Conservation (phyloP, 2,329 filamentous ascomycete species). For the Arachnopeziza araneosa region DNA sequence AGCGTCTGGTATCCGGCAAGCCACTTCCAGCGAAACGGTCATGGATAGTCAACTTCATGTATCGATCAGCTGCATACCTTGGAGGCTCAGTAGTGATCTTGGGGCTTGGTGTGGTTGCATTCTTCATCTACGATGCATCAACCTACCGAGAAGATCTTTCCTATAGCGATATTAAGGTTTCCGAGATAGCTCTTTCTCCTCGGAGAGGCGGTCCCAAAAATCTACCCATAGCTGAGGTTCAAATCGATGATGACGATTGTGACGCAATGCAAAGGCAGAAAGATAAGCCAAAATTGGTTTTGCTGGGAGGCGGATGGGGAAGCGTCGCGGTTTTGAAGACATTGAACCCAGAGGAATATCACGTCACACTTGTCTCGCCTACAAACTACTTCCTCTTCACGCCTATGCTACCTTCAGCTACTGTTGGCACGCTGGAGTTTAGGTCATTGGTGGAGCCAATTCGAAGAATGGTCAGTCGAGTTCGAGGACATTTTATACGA, state of each 20-base stretch:
- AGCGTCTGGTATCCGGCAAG: slow-evolving; percentile 42
- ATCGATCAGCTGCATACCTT: slow-evolving; percentile 63
- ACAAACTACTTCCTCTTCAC: slow-evolving; percentile 98
- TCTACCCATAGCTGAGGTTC: slow-evolving; percentile 79
- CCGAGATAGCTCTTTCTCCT: slow-evolving; percentile 74
- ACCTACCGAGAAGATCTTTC: slow-evolving; percentile 74
- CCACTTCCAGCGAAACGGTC: slow-evolving; percentile 46
- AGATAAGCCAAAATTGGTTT: slow-evolving; percentile 87
- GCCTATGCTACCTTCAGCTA: slow-evolving; percentile 94
- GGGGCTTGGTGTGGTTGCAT: slow-evolving; percentile 65
- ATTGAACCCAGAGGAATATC: slow-evolving; percentile 84
- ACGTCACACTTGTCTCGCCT: slow-evolving; percentile 90
- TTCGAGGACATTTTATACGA: slow-evolving; percentile 85
- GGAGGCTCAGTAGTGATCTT: slow-evolving; percentile 72
- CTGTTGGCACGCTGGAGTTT: slow-evolving; percentile 89
- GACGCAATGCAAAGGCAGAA: slow-evolving; percentile 65
- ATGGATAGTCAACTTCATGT: slow-evolving; percentile 51
- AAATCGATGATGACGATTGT: slow-evolving; percentile 83
- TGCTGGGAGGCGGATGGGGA: slow-evolving; percentile 92
- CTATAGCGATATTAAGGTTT: slow-evolving; percentile 72
- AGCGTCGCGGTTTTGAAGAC: slow-evolving; percentile 88
- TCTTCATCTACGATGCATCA: slow-evolving; percentile 90
- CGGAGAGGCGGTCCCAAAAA: slow-evolving; percentile 88
- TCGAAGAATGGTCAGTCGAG: slow-evolving; percentile 69
- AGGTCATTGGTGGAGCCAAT: slow-evolving; percentile 91